Evolutionary conservation across 2,329 filamentous ascomycete genomes (phyloP).

Genomic region (Cadophora luteo-olivacea): DNA sequence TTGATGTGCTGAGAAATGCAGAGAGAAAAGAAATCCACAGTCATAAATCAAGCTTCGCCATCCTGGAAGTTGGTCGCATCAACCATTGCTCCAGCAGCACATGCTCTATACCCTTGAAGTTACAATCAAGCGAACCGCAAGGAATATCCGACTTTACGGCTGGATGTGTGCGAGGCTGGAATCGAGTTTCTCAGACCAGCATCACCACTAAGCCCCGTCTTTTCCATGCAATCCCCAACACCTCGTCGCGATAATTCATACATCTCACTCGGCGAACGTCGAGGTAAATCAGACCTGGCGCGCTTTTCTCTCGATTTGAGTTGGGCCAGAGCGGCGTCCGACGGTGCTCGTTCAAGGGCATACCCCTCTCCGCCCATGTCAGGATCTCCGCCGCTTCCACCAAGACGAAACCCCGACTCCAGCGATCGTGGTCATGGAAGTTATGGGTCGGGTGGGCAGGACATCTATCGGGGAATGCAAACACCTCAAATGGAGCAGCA

Average conservation of each 20-base stretch:
- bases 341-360: conserved; percentile 61
- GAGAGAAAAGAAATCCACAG: background rate
- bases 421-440: conserved; percentile 59
- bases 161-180: conserved; percentile 30
- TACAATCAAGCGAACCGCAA: conserved; percentile 24
- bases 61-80: conserved; percentile 13
- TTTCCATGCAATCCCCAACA: conserved; percentile 62
- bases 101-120: conserved; percentile 32
- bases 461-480: conserved; percentile 55
- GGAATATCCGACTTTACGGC: conserved; percentile 25
- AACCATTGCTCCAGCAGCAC: conserved; percentile 24
- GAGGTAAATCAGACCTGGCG: conserved; percentile 61
- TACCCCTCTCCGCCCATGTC: conserved; percentile 80
- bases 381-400: conserved; percentile 68
- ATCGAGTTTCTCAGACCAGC: conserved; percentile 32
- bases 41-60: background rate
- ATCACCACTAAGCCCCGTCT: conserved; percentile 31
- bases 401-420: conserved; percentile 63
- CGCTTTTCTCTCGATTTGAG: conserved; percentile 62
- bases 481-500: conserved; percentile 39
- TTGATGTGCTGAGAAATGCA: conserved; percentile 8
- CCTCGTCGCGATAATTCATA: conserved; percentile 48
- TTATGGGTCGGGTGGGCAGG: conserved; percentile 52
- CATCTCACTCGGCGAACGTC: conserved; percentile 62
- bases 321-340: conserved; percentile 61